Percentiles rank a stretch among this genome's conserved stretches.
Conservation (phyloP, 1,284 basidiomycete genomes). For the Irpex rosettiformis region DNA sequence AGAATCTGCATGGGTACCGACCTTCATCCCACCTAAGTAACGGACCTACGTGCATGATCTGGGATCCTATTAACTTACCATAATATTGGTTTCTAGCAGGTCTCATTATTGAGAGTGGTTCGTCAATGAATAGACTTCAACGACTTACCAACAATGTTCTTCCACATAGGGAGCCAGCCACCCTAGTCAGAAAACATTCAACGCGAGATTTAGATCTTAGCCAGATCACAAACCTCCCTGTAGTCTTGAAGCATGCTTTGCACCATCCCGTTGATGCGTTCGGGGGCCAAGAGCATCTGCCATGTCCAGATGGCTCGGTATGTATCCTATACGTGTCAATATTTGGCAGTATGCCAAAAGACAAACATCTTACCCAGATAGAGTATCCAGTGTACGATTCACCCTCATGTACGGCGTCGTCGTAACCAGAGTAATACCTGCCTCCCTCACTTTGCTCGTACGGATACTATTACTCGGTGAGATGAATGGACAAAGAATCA, state of each 20-base stretch:
- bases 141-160: slow-evolving; percentile 70
- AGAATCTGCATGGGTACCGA: slow-evolving; percentile 79
- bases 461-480: slow-evolving; percentile 56
- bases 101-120: neutral
- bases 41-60: neutral
- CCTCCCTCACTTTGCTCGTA: slow-evolving; percentile 73
- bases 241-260: slow-evolving; percentile 81
- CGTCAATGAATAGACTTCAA: neutral
- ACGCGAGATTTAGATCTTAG: neutral
- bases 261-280: slow-evolving; percentile 73
- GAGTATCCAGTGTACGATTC: slow-evolving; percentile 79
- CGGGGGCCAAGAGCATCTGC: slow-evolving; percentile 74
- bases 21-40: slow-evolving; percentile 35
- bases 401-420: slow-evolving; percentile 59
- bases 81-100: slow-evolving; percentile 67
- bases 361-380: slow-evolving; percentile 57
- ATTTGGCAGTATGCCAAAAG: neutral
- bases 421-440: slow-evolving; percentile 76
- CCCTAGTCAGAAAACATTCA: slow-evolving; percentile 38
- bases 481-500: neutral
- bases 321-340: slow-evolving; percentile 49
- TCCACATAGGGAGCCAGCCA: slow-evolving; percentile 90
- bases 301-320: slow-evolving; percentile 79
- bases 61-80: slow-evolving; percentile 36
- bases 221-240: slow-evolving; percentile 41